Conservation (phyloP, 169 alveolate species). For the Cytauxzoon felis region DNA sequence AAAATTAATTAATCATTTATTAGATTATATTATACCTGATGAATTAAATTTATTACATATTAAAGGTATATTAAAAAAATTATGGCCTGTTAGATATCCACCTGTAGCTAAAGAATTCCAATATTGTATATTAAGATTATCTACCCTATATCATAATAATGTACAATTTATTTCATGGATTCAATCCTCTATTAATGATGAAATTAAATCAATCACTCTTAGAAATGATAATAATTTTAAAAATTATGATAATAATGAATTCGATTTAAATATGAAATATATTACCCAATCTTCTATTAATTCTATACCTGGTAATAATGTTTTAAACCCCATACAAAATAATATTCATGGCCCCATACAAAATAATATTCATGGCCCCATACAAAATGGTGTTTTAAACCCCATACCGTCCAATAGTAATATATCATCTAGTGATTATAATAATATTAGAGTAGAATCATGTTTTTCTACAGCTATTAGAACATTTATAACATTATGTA, state of each 20-base stretch:
- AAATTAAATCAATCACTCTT: no score
- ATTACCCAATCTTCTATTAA: neutral
- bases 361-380: no score
- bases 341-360: no score
- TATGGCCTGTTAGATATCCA: neutral
- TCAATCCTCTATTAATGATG: no score
- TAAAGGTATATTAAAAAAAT: neutral
- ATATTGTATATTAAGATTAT: neutral
- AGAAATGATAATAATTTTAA: neutral
- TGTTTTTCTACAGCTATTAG: constrained; percentile 32
- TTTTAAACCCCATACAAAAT: no score
- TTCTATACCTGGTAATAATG: neutral
- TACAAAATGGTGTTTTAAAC: no score
- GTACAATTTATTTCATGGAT: neutral
- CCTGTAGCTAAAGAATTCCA: neutral
- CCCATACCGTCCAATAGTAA: no score
- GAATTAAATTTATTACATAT: neutral
- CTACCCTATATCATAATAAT: neutral
- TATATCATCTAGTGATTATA: neutral
- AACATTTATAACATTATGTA: constrained; percentile 3
- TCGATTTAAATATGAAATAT: neutral
- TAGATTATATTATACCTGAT: neutral
- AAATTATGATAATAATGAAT: neutral
- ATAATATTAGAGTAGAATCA: neutral
- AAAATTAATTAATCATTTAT: neutral